These are phyloP conservation scores for Daldinia grandis DNA, from an alignment of 495 filamentous ascomycete species.

Conservation along the genomic window DNA sequence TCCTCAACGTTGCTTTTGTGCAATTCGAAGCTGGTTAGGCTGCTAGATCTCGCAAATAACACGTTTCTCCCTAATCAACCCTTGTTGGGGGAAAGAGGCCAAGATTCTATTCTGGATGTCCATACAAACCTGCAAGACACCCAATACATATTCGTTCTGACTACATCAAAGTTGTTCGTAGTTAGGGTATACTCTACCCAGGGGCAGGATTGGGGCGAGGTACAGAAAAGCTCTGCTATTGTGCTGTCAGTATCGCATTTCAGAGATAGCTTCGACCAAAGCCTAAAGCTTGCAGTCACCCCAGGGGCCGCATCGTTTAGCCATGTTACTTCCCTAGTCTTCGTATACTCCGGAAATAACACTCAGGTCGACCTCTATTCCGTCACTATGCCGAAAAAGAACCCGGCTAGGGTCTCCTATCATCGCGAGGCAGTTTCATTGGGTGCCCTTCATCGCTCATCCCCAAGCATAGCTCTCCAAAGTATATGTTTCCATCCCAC, in stretches of 20 bases:
- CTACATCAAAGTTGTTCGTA: constrained; percentile 41
- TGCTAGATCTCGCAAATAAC: constrained; percentile 40
- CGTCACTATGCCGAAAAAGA: constrained; percentile 41
- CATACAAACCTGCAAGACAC: constrained; percentile 33
- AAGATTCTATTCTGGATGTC: constrained; percentile 42
- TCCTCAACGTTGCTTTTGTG: constrained; percentile 42
- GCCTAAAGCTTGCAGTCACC: constrained; percentile 31
- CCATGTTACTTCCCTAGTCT: constrained; percentile 35
- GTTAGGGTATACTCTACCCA: constrained; percentile 31
- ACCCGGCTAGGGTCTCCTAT: constrained; percentile 35
- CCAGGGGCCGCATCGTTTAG: constrained; percentile 23
- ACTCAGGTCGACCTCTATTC: constrained; percentile 46
- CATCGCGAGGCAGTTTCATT: constrained; percentile 27
- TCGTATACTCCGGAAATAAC: constrained; percentile 34
- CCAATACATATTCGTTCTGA: constrained; percentile 43
- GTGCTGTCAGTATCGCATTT: constrained; percentile 40
- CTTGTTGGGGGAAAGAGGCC: constrained; percentile 21
- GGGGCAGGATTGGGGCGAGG: constrained; percentile 30
- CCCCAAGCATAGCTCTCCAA: constrained; percentile 10
- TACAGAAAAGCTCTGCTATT: constrained; percentile 36
- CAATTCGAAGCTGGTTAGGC: constrained; percentile 30
- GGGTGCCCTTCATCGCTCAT: constrained; percentile 10
- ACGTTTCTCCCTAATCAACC: constrained; percentile 32
- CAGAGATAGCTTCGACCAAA: constrained; percentile 35
- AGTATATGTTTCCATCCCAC: constrained; percentile 36